Conservation (phyloP, 768 basidiomycete genomes). For the Tubosaeta brunneosetosa region DNA sequence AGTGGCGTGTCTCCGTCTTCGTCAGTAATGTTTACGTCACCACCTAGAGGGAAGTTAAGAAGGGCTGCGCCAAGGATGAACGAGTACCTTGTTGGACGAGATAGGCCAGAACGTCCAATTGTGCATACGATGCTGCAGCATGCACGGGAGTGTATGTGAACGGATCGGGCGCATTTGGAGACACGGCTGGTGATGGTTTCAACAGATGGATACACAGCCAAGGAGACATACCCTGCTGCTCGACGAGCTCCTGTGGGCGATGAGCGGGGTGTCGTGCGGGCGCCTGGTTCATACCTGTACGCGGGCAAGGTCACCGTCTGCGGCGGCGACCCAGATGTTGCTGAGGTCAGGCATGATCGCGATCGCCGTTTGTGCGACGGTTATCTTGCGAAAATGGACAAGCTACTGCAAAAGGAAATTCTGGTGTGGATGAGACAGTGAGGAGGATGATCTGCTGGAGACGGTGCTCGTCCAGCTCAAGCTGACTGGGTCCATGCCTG, state of each 20-base stretch:
- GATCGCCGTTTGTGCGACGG: conserved; percentile 8
- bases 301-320: conserved; percentile 79
- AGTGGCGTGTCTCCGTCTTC: conserved; percentile 88
- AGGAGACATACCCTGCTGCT: conserved; percentile 47
- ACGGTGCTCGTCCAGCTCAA: not conserved
- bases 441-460: not conserved
- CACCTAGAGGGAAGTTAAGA: conserved; percentile 44
- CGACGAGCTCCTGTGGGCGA: conserved; percentile 50
- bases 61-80: not conserved
- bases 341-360: conserved; percentile 33
- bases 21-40: conserved; percentile 83
- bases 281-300: conserved; percentile 51
- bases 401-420: conserved; percentile 24
- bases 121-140: conserved; percentile 91
- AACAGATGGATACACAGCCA: not conserved
- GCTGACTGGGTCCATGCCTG: not conserved
- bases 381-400: conserved; percentile 15
- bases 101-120: conserved; percentile 69
- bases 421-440: conserved; percentile 4
- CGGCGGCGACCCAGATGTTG: conserved; percentile 93
- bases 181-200: conserved; percentile 40
- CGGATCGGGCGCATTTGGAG: conserved; percentile 66
- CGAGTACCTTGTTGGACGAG: conserved; percentile 63
- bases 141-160: conserved; percentile 89
- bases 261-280: conserved; percentile 1